phyloP scores from a whole-genome alignment of 768 basidiomycete genomes.

The Serendipita sp. region DNA sequence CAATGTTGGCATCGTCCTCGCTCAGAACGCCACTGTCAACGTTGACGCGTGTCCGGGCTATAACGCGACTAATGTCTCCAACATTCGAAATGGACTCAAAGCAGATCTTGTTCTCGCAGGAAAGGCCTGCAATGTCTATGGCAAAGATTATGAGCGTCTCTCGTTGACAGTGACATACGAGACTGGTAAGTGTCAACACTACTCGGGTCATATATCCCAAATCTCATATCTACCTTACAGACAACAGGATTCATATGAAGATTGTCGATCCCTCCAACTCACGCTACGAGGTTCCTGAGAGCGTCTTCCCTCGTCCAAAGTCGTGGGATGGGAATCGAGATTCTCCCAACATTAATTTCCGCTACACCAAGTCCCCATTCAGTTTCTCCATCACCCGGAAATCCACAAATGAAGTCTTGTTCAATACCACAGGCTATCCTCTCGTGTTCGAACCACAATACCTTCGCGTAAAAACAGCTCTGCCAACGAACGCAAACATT shows the following conservation, averaged over 20 bases:
- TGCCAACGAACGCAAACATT: constrained; percentile 52
- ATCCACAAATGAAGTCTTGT: constrained; percentile 13
- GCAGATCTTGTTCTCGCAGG: constrained; percentile 38
- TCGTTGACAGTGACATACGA: constrained; percentile 40
- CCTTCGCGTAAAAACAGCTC: constrained; percentile 37
- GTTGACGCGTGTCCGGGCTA: constrained; percentile 41
- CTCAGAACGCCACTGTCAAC: not conserved
- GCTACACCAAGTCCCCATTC: constrained; percentile 17
- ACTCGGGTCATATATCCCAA: not conserved
- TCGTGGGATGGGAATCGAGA: not conserved
- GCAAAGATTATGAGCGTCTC: constrained; percentile 33
- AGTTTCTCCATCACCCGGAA: constrained; percentile 18
- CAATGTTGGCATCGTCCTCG: not conserved
- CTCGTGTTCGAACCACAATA: constrained; percentile 71
- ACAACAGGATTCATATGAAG: constrained; percentile 47
- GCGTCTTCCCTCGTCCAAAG: constrained; percentile 18
- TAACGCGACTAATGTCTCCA: constrained; percentile 28
- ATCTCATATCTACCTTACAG: constrained; percentile 16
- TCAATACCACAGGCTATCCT: constrained; percentile 32
- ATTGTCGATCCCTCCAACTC: constrained; percentile 38
- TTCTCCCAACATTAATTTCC: constrained; percentile 12
- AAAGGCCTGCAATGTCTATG: constrained; percentile 41
- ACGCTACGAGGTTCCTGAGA: constrained; percentile 52
- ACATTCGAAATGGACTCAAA: constrained; percentile 24
- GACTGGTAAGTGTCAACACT: constrained; percentile 25